Evolutionary conservation across 106 monocot species (phyloP).

Genomic region (Narthecium ossifragum): DNA sequence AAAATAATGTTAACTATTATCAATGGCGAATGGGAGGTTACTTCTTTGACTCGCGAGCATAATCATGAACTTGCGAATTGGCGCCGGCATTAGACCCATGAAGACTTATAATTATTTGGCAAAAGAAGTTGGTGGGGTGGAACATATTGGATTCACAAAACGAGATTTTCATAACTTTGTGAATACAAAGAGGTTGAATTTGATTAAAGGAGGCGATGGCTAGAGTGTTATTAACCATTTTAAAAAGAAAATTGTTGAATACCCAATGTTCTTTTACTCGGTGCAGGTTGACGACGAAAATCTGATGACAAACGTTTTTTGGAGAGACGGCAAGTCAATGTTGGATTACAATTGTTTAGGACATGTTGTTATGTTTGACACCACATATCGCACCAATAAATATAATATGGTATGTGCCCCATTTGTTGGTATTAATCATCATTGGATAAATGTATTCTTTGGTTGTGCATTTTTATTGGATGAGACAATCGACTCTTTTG

Average conservation of each 20-base stretch:
- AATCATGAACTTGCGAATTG: conserved; percentile 30
- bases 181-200: no score
- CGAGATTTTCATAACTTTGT: no score
- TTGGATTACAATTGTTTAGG: conserved; percentile 24
- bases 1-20: conserved; percentile 29
- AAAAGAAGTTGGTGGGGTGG: conserved; percentile 12
- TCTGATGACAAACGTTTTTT: conserved; percentile 20
- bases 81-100: conserved; percentile 9
- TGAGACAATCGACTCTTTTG: conserved; percentile 15
- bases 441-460: no score
- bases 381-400: conserved; percentile 17
- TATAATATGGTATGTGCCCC: no score
- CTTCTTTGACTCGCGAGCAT: conserved; percentile 24
- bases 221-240: conserved; percentile 23
- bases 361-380: conserved; percentile 24
- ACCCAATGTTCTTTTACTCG: conserved; percentile 38
- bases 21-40: conserved; percentile 29
- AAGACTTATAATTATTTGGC: conserved; percentile 7
- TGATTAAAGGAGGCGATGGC: conserved; percentile 23
- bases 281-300: conserved; percentile 25
- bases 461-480: no score
- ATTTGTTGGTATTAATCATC: no score
- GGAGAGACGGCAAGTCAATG: conserved; percentile 17
- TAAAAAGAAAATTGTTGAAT: conserved; percentile 18
- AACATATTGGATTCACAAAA: conserved; percentile 16